Evolutionary conservation across 1,284 basidiomycete species (phyloP).

Genomic region (Cystobasidium pallidum): DNA sequence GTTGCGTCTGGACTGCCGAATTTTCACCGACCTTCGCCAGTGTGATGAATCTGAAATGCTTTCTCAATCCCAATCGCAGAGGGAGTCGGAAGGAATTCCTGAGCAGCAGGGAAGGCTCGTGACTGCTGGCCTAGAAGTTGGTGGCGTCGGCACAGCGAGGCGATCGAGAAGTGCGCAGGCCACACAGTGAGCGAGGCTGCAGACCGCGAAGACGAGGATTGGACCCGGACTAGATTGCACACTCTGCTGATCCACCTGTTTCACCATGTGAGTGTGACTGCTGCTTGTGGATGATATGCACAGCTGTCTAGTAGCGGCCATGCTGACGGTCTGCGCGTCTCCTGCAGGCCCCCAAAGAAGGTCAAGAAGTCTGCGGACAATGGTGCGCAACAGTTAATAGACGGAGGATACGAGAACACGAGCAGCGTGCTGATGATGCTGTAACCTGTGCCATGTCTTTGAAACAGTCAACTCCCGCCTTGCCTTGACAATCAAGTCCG

Average conservation of each 20-base stretch:
- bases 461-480: constrained; percentile 76
- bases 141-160: constrained; percentile 2
- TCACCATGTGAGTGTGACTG: constrained; percentile 20
- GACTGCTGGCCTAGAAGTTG: neutral
- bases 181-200: neutral
- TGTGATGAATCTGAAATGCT: neutral
- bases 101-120: constrained; percentile 7
- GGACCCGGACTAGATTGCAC: neutral
- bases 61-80: no score
- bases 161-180: constrained; percentile 1
- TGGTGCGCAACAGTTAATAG: constrained; percentile 14
- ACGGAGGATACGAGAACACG: neutral
- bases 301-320: no score
- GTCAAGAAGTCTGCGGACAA: constrained; percentile 40
- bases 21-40: neutral
- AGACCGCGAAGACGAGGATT: constrained; percentile 8
- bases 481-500: constrained; percentile 96
- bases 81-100: neutral
- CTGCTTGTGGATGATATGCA: no score
- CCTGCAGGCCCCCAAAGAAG: constrained; percentile 41
- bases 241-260: neutral
- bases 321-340: neutral
- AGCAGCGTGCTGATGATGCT: constrained; percentile 2
- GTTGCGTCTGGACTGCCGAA: neutral
- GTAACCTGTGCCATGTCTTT: neutral